phyloP scores from a whole-genome alignment of 768 basidiomycete species.

The Tricholoma furcatifolium region DNA sequence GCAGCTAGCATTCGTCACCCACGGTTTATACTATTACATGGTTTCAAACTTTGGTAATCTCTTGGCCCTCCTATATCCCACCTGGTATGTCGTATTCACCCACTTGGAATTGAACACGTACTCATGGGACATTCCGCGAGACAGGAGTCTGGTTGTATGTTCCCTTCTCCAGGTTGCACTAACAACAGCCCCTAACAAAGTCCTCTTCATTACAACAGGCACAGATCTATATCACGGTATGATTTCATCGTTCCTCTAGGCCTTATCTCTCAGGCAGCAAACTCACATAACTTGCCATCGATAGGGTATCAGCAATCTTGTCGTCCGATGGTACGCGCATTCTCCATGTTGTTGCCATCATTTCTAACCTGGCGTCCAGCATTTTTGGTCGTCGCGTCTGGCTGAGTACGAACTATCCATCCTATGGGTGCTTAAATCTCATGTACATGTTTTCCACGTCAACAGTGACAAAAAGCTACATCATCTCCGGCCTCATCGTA shows the following conservation, averaged over 20 bases:
- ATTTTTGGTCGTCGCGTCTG: constrained; percentile 27
- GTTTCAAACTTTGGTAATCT: constrained; percentile 15
- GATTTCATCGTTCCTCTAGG: background rate
- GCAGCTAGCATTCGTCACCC: constrained; percentile 13
- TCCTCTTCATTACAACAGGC: background rate
- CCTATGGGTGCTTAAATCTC: background rate
- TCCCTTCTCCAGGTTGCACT: background rate
- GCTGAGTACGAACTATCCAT: constrained; percentile 18
- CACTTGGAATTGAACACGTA: background rate
- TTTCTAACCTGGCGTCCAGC: constrained; percentile 11
- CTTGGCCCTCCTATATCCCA: background rate
- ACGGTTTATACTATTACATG: constrained; percentile 16
- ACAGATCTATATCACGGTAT: constrained; percentile 14
- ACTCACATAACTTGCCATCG: background rate
- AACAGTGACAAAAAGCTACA: constrained; percentile 19
- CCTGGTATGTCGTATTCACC: background rate
- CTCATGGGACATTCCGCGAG: background rate
- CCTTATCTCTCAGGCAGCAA: background rate
- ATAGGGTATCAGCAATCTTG: constrained; percentile 24
- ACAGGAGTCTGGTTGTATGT: constrained; percentile 13
- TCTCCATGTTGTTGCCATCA: background rate
- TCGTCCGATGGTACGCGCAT: constrained; percentile 28
- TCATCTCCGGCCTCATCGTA: constrained; percentile 19
- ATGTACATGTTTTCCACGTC: background rate
- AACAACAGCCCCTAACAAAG: background rate